phyloP scores from a whole-genome alignment of 257 asterid genomes.

The Agastache rugosa region DNA sequence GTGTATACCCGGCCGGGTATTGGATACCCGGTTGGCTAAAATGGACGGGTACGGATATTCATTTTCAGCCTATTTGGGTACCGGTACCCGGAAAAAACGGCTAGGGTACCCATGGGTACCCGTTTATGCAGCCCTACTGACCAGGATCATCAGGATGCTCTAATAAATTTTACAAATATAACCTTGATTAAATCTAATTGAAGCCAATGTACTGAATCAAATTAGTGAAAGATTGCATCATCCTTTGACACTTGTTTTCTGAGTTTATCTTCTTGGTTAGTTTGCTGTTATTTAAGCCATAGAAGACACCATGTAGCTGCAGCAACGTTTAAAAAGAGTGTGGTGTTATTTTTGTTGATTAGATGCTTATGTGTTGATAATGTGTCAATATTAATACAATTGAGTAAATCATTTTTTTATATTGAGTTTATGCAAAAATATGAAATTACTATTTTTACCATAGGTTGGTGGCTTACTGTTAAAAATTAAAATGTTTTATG shows the following conservation, averaged over 20 bases:
- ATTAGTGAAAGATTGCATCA: background rate
- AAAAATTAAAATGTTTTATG: conserved; percentile 3
- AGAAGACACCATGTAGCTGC: background rate
- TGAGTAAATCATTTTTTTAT: too few species aligned
- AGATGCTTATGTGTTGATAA: conserved; percentile 17
- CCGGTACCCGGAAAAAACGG: too few species aligned
- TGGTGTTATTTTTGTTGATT: background rate
- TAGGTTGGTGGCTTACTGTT: conserved; percentile 11
- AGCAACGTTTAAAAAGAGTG: conserved; percentile 4
- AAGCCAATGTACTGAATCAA: background rate
- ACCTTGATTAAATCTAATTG: background rate
- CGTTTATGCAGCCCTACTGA: too few species aligned
- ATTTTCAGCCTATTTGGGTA: too few species aligned
- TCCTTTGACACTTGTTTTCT: conserved; percentile 19
- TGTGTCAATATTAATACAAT: background rate
- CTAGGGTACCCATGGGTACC: too few species aligned
- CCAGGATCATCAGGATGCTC: background rate
- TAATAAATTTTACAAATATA: background rate
- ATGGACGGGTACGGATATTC: too few species aligned
- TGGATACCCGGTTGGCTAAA: too few species aligned
- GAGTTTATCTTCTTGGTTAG: conserved; percentile 4
- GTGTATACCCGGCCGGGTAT: too few species aligned
- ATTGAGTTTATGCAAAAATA: background rate
- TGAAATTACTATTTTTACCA: background rate
- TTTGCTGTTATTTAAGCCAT: background rate